Evolutionary conservation across 75 land plant genomes (phyloP).

Genomic region (Pinus taeda): DNA sequence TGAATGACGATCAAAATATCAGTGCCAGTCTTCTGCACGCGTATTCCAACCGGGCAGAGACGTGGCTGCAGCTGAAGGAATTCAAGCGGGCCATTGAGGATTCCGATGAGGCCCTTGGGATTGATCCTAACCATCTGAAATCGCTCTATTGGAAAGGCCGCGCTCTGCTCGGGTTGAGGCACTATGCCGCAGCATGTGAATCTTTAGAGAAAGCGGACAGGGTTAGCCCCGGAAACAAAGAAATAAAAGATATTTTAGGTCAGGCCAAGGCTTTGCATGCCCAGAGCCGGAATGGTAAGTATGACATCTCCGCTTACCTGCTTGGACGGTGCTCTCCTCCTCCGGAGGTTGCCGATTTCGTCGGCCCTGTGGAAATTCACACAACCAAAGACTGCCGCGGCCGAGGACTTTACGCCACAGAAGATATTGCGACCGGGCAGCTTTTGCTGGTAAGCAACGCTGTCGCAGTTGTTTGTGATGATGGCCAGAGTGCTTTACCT

Average conservation of each 20-base stretch:
- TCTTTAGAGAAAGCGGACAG: conserved; percentile 3
- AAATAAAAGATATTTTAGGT: conserved; percentile 10
- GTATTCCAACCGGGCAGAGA: conserved; percentile 37
- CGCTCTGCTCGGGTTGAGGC: conserved; percentile 21
- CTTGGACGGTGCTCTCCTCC: background rate
- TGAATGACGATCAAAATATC: background rate
- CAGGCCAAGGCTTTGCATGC: background rate
- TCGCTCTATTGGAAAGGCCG: conserved; percentile 30
- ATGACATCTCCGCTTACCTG: background rate
- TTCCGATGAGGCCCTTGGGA: conserved; percentile 12
- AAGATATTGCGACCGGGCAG: conserved; percentile 23
- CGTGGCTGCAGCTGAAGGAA: conserved; percentile 17
- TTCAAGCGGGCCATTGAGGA: conserved; percentile 16
- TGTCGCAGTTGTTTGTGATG: conserved; percentile 12
- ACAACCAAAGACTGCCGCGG: conserved; percentile 15
- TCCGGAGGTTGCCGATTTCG: conserved; percentile 9
- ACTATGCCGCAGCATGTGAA: conserved; percentile 8
- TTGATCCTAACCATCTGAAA: conserved; percentile 26
- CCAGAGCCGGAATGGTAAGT: background rate
- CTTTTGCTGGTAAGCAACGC: conserved; percentile 32
- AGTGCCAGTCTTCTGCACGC: conserved; percentile 7
- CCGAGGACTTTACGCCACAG: conserved; percentile 22
- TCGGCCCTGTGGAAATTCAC: conserved; percentile 21
- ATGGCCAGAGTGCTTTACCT: background rate
- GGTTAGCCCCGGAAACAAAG: background rate